Percentiles rank a stretch among this genome's conserved stretches.
phyloP scores from a whole-genome alignment of 2,329 filamentous ascomycete species.

The Beauveria sp. region DNA sequence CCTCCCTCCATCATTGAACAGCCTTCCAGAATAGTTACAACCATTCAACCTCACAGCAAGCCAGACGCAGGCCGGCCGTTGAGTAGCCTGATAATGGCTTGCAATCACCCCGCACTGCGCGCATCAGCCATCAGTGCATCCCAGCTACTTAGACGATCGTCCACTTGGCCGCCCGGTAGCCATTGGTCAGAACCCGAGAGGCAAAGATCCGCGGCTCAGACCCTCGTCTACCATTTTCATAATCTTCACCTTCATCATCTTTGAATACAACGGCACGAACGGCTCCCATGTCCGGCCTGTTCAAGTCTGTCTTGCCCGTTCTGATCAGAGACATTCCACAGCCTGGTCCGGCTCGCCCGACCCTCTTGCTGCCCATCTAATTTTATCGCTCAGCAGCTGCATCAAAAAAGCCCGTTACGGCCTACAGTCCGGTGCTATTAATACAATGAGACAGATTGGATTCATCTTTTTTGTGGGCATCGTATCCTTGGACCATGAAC shows the following conservation, averaged over 20 bases:
- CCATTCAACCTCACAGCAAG: neutral
- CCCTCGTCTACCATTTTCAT: neutral
- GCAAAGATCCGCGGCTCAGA: neutral
- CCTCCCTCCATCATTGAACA: neutral
- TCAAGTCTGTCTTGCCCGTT: neutral
- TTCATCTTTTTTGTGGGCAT: conserved; percentile 5
- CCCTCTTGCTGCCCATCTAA: neutral
- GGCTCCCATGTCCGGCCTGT: neutral
- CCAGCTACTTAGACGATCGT: neutral
- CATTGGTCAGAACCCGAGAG: conserved; percentile 7
- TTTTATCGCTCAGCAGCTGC: neutral
- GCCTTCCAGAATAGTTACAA: neutral
- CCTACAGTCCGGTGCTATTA: neutral
- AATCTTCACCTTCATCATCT: too few relatives aligned
- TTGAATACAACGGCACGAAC: neutral
- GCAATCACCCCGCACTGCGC: neutral
- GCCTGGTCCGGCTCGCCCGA: neutral
- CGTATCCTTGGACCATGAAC: neutral
- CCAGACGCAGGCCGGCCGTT: neutral
- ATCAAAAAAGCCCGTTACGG: neutral
- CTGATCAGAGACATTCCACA: neutral
- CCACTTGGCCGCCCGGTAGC: neutral
- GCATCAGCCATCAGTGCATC: neutral
- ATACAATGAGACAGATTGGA: neutral
- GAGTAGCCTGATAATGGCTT: neutral